Evolutionary conservation across 2,329 filamentous ascomycete species (phyloP).

Genomic region (Beauveria medogensis): DNA sequence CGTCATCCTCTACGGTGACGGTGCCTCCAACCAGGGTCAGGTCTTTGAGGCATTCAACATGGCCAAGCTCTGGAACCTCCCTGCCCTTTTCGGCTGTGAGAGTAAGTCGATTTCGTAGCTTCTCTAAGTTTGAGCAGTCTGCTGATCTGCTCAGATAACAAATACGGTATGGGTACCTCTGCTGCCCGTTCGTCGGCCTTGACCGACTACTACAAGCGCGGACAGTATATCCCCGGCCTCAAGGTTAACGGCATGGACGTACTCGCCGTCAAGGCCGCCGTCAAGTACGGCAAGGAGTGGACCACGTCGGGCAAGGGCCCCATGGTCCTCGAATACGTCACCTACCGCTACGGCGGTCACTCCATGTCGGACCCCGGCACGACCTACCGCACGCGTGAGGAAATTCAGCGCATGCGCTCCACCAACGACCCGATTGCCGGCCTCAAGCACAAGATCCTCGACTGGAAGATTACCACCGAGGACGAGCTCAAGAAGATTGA

Average conservation of each 20-base stretch:
- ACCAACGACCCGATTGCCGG: slow-evolving; percentile 98
- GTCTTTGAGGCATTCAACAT: slow-evolving; percentile 99
- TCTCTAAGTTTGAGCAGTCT: slow-evolving; percentile 10
- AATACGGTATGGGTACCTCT: slow-evolving; percentile 99
- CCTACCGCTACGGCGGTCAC: slow-evolving; percentile 98
- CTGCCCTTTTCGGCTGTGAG: slow-evolving; percentile 93
- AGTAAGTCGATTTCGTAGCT: slow-evolving; percentile 52
- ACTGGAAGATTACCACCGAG: slow-evolving; percentile 87
- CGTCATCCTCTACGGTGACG: slow-evolving; percentile 91
- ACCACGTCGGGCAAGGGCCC: slow-evolving; percentile 78
- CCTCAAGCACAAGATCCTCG: slow-evolving; percentile 94
- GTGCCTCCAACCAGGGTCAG: slow-evolving; percentile 97
- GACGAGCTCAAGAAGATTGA: slow-evolving; percentile 94
- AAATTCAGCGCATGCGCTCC: slow-evolving; percentile 98
- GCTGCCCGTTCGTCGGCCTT: slow-evolving; percentile 88
- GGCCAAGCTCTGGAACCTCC: slow-evolving; percentile 98
- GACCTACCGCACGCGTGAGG: slow-evolving; percentile 97
- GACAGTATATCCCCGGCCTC: slow-evolving; percentile 97
- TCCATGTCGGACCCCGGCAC: slow-evolving; percentile 99
- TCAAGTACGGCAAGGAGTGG: slow-evolving; percentile 88
- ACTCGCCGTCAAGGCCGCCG: slow-evolving; percentile 92
- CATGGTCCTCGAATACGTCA: slow-evolving; percentile 96
- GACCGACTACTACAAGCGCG: slow-evolving; percentile 99
- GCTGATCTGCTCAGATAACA: slow-evolving; percentile 66
- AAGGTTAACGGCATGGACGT: slow-evolving; percentile 99